Percentiles rank a stretch among this genome's conserved stretches.
Evolutionary conservation across 306 rosid species (phyloP).

Genomic region (Albizia julibrissin): DNA sequence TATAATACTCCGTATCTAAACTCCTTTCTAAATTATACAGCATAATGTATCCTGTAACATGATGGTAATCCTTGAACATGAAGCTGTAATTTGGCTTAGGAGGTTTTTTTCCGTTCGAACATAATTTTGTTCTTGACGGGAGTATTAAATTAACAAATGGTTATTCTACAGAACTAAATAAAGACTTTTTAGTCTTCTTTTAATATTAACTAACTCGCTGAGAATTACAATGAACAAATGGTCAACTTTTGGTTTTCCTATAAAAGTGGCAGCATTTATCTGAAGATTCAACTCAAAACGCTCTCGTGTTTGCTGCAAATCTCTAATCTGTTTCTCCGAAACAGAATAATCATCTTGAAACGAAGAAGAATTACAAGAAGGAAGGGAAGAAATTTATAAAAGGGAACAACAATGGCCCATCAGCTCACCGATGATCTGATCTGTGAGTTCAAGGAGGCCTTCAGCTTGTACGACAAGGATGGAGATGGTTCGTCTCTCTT

Average conservation of each 20-base stretch:
- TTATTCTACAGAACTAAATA: too few relatives aligned
- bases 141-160: too few relatives aligned
- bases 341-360: not conserved
- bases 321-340: not conserved
- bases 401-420: slow-evolving; percentile 53
- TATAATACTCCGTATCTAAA: not conserved
- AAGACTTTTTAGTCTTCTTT: too few relatives aligned
- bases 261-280: not conserved
- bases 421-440: slow-evolving; percentile 76
- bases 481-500: slow-evolving; percentile 58
- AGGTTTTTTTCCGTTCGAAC: too few relatives aligned
- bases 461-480: slow-evolving; percentile 74
- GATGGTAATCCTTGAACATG: not conserved
- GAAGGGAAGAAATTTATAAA: not conserved
- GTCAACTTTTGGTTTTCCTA: not conserved
- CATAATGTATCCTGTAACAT: not conserved
- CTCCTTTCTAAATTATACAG: not conserved
- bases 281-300: not conserved
- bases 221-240: too few relatives aligned
- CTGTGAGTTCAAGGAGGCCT: slow-evolving; percentile 77
- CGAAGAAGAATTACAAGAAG: not conserved
- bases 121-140: too few relatives aligned
- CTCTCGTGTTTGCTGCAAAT: not conserved
- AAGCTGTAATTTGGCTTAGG: too few relatives aligned
- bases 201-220: too few relatives aligned